Evolutionary conservation across 2,329 filamentous ascomycete genomes (phyloP).

Genomic region (Trichoderma brevicompactum): DNA sequence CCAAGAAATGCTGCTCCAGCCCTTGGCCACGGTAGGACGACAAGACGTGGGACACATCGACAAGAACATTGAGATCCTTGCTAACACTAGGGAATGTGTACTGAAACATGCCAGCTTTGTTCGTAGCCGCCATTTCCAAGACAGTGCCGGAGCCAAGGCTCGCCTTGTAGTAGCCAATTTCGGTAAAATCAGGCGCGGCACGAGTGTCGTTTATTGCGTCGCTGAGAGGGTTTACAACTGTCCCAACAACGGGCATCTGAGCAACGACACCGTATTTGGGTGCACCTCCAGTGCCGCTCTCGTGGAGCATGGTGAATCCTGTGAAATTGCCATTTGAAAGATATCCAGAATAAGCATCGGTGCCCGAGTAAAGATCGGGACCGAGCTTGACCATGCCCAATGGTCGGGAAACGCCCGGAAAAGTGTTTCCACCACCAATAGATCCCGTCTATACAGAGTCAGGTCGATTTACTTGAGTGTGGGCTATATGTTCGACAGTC

Average conservation of each 20-base stretch:
- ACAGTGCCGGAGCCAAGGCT: slow-evolving; percentile 58
- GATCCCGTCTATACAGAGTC: slow-evolving; percentile 48
- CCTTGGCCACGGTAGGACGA: slow-evolving; percentile 64
- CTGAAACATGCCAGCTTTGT: slow-evolving; percentile 62
- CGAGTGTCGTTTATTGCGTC: slow-evolving; percentile 61
- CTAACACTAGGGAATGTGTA: slow-evolving; percentile 59
- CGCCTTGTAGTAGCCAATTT: slow-evolving; percentile 66
- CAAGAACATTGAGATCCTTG: slow-evolving; percentile 53
- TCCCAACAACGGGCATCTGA: slow-evolving; percentile 60
- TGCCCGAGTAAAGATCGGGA: slow-evolving; percentile 53
- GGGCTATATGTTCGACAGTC: background rate
- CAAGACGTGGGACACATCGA: slow-evolving; percentile 69
- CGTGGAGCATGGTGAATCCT: slow-evolving; percentile 67
- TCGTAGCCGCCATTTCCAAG: slow-evolving; percentile 61
- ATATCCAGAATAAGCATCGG: slow-evolving; percentile 59
- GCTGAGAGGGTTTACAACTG: slow-evolving; percentile 57
- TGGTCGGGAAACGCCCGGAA: slow-evolving; percentile 54
- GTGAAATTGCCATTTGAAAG: slow-evolving; percentile 56
- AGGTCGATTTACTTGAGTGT: background rate
- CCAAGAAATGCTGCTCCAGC: slow-evolving; percentile 64
- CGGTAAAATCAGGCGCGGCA: slow-evolving; percentile 53
- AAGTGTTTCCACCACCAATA: slow-evolving; percentile 53
- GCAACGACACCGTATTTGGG: slow-evolving; percentile 71
- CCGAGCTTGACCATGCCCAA: slow-evolving; percentile 56
- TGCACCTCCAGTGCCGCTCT: slow-evolving; percentile 69